phyloP scores from a whole-genome alignment of 495 filamentous ascomycete species.

The Aspergillus biplanus region DNA sequence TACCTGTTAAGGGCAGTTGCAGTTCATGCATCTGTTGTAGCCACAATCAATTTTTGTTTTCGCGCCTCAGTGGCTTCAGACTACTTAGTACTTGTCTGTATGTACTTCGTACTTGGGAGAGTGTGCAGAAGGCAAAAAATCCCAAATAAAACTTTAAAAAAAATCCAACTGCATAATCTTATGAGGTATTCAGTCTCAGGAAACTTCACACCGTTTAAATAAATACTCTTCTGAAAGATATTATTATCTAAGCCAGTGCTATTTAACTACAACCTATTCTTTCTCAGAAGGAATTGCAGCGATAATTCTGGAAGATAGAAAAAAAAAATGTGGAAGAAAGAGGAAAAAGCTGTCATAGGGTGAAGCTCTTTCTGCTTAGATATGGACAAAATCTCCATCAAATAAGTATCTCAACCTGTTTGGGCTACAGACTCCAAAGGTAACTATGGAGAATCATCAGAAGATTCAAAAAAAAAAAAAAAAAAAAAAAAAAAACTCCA shows the following conservation, averaged over 20 bases:
- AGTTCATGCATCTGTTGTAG: slow-evolving; percentile 9
- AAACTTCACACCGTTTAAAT: too few relatives aligned
- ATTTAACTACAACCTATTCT: background rate
- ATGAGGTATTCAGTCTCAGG: too few relatives aligned
- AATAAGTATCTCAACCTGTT: too few relatives aligned
- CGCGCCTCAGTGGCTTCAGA: slow-evolving; percentile 8
- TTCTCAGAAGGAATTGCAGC: background rate
- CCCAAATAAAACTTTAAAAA: too few relatives aligned
- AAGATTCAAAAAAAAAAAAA: background rate
- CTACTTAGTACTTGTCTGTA: too few relatives aligned
- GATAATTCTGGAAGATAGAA: background rate
- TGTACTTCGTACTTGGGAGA: background rate
- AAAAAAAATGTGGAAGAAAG: slow-evolving; percentile 4
- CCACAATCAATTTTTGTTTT: slow-evolving; percentile 19
- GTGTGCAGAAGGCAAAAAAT: background rate
- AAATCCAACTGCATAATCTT: too few relatives aligned
- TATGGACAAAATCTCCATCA: too few relatives aligned
- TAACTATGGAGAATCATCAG: background rate
- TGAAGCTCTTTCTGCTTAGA: too few relatives aligned
- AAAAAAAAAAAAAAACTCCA: background rate
- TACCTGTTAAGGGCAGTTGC: slow-evolving; percentile 5
- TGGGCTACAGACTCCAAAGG: too few relatives aligned
- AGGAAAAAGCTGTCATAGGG: background rate
- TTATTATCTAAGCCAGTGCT: background rate
- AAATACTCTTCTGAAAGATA: too few relatives aligned